These are phyloP conservation scores for Porcisia hertigi DNA, from an alignment of 208 protist genomes.

Conservation along the genomic window DNA sequence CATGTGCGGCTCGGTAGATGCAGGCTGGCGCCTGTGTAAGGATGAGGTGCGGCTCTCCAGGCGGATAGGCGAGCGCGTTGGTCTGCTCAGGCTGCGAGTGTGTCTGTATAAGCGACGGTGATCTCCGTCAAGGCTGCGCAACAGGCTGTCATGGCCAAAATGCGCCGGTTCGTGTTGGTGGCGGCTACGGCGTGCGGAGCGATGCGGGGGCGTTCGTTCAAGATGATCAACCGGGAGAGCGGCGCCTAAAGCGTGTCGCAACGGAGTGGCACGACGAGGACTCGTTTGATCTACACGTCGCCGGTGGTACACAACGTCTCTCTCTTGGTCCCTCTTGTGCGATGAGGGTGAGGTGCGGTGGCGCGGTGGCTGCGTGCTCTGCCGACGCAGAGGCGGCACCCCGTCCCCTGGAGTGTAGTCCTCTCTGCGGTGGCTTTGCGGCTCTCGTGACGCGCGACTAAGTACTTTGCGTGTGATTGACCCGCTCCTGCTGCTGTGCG, in stretches of 20 bases:
- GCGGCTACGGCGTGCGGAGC: slow-evolving; percentile 22
- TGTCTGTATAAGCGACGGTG: slow-evolving; percentile 1
- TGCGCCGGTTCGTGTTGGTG: slow-evolving; percentile 8
- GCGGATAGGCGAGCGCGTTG: slow-evolving; percentile 15
- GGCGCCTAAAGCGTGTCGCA: slow-evolving; percentile 4
- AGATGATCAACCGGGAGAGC: slow-evolving; percentile 17
- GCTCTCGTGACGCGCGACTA: background rate
- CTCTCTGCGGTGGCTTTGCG: slow-evolving; percentile 1
- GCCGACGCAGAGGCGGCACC: slow-evolving; percentile 26
- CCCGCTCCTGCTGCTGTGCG: slow-evolving; percentile 22
- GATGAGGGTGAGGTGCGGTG: slow-evolving; percentile 20
- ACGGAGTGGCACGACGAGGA: slow-evolving; percentile 6
- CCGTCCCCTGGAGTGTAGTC: slow-evolving; percentile 24
- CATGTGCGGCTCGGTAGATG: slow-evolving; percentile 9
- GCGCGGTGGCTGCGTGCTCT: slow-evolving; percentile 41
- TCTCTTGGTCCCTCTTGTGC: slow-evolving; percentile 13
- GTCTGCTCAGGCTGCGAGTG: slow-evolving; percentile 18
- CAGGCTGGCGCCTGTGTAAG: slow-evolving; percentile 7
- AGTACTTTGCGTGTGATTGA: slow-evolving; percentile 14
- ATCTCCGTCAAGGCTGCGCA: slow-evolving; percentile 23
- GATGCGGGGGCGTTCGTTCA: background rate
- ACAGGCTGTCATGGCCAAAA: slow-evolving; percentile 8
- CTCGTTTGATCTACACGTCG: slow-evolving; percentile 22
- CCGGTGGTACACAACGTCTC: slow-evolving; percentile 14
- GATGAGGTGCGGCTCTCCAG: slow-evolving; percentile 24